phyloP scores from a whole-genome alignment of 768 basidiomycete genomes.

The Rhodotorula taiwanensis region DNA sequence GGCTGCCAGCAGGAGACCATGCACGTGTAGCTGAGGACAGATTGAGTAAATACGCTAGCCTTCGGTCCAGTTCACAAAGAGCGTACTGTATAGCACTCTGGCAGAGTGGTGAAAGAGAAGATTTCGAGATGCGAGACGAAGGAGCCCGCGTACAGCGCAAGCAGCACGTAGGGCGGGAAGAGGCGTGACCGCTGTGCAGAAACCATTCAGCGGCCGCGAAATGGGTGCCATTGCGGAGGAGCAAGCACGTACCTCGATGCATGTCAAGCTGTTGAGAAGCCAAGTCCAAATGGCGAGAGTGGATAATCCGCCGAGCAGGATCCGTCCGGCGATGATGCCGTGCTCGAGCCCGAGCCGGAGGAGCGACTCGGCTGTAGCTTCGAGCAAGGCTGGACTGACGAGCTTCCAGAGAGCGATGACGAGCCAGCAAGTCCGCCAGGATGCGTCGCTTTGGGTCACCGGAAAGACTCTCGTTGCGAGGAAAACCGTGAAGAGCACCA shows the following conservation, averaged over 20 bases:
- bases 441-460: not conserved
- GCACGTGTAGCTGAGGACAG: slow-evolving; percentile 15
- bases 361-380: not conserved
- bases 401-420: no score
- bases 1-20: slow-evolving; percentile 21
- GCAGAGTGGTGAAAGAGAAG: not conserved
- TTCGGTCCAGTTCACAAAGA: no score
- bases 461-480: no score
- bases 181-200: slow-evolving; percentile 1
- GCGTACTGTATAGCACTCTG: slow-evolving; percentile 21
- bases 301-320: slow-evolving; percentile 12
- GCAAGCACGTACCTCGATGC: slow-evolving; percentile 14
- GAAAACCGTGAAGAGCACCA: not conserved
- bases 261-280: not conserved
- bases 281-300: not conserved
- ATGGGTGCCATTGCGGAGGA: no score
- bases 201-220: no score
- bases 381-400: no score
- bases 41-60: no score
- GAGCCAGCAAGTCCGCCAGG: not conserved
- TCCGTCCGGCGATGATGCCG: slow-evolving; percentile 1
- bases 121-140: not conserved
- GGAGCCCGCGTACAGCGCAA: not conserved
- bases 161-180: slow-evolving; percentile 3
- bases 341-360: not conserved